Evolutionary conservation across 2,329 filamentous ascomycete genomes (phyloP), one percentile per base, ranked within the genome.

Genomic region (Paracoccidioides lutzii): DNA sequence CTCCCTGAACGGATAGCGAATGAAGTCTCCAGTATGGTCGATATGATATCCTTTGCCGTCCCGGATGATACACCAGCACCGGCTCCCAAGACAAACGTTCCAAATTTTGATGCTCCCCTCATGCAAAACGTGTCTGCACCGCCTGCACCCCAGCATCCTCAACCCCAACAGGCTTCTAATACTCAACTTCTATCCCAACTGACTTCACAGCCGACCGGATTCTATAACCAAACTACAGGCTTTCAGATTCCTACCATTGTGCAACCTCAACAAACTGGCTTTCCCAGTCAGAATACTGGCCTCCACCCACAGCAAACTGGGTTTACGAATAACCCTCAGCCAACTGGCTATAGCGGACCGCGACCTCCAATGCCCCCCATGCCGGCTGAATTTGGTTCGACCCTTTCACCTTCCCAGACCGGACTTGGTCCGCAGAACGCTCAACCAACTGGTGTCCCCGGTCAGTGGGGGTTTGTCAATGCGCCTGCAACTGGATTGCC

Each of bases 401-500:
- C 65, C 60, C 73, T 83, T 49, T 79, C 77, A 28, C 82, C 81
- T 51, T 78, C 70, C 45, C 79, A 79, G 63, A 86, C 86, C 46
- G 86, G 87, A n/a, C 84, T 48, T 71, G 71, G 78, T 51, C 78
- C 81, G 2, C 71, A 98, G 59, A 91, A 94, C 64, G 84, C 90
- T n/a, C 93, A 98, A 68, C 93, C 93, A 4, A 98, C 93, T 2
- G 93, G 93, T 9, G 77, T 82, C 40, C 91, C 93, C 5, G 93
- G 93, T 12, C 93, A 97, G 68, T 98, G 93, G 93, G 93, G 93
- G n/a, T 81, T 97, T 55, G 93, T 97, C 37, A 98, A 98, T 70
- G 87, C 90, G 1, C 93, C 93, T 1, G 81, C 90, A 4, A 86
- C 83, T 43, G 93, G 91, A 1, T 74, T 98, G 59, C 93, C 93